Evolutionary conservation across 1,284 basidiomycete genomes (phyloP), one percentile per base, ranked within the genome.

Genomic region (Cutaneotrichosporon cyanovorans): DNA sequence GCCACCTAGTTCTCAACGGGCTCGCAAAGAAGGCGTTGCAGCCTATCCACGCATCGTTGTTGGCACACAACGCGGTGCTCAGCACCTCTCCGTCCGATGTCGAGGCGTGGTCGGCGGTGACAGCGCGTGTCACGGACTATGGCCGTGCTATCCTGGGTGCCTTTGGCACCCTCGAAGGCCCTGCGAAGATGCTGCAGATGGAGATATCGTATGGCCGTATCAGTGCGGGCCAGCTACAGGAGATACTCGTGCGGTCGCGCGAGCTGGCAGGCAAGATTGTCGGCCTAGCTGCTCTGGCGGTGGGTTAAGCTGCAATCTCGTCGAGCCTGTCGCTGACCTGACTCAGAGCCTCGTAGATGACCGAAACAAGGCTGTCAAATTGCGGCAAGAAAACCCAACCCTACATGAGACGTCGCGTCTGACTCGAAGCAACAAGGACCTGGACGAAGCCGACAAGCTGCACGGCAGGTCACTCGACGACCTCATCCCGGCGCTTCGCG

Each of bases 401-500:
- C 42, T 51, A 6, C 59, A 61, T 18, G 31, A 9, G 39, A 40
- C 28, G 9, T 37, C 4, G 43, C 48, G 18, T 16, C 37, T 28
- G 45, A 57, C 36, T 38, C n/a, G n/a, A 42, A 19, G 2, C 32
- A 22, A 0, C 18, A 15, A 33, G 2, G n/a, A n/a, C 11, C 15
- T 46, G 14, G 47, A 53, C 3, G n/a, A 37, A 0, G 46, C 51
- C 22, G 50, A 59, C 14, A 40, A 61, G 45, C 23, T 45, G 16
- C 20, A 37, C n/a, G 25, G 46, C 4, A 22, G 37, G 3, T 32
- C 38, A 2, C 50, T 61, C 21, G 56, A 56, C 16, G 58, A 78
- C 40, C 66, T 83, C 31, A 58, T 82, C 9, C 77, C 79, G 2
- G 63, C 76, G 11, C 63, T 83, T 46, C 64, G 65, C 10, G 57